Conservation (phyloP, 148 eudicot genomes). For the Vaccinium corymbosum region DNA sequence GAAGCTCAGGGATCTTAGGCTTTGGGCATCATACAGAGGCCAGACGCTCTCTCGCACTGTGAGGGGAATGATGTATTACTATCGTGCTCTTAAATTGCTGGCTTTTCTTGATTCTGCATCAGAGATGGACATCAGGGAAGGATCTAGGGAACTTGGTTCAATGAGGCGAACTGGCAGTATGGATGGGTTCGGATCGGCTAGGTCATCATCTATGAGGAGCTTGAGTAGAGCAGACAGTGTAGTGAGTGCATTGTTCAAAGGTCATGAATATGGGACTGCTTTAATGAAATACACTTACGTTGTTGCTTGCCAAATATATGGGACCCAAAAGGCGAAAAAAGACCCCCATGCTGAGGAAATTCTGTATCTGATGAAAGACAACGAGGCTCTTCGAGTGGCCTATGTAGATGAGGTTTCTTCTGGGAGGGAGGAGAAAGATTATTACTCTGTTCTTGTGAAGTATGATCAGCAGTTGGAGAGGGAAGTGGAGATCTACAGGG, state of each 20-base stretch:
- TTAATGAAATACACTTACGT: constrained; percentile 56
- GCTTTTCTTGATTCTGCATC: constrained; percentile 97
- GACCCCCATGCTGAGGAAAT: constrained; percentile 91
- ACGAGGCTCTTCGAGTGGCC: constrained; percentile 94
- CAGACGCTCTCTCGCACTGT: constrained; percentile 92
- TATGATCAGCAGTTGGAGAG: constrained; percentile 69
- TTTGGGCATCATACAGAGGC: constrained; percentile 94
- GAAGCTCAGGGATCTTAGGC: constrained; percentile 61
- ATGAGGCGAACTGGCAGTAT: constrained; percentile 44
- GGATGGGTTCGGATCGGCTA: constrained; percentile 42
- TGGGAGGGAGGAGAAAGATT: constrained; percentile 62
- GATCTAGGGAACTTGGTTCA: constrained; percentile 59
- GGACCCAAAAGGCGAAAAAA: constrained; percentile 47
- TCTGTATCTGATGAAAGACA: constrained; percentile 62
- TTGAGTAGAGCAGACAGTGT: constrained; percentile 46
- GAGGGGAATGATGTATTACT: constrained; percentile 98
- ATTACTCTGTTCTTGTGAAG: constrained; percentile 90
- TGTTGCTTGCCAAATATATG: constrained; percentile 59
- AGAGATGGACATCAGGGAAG: constrained; percentile 89
- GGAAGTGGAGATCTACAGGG: constrained; percentile 89
- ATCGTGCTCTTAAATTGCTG: constrained; percentile 87
- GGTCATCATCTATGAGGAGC: constrained; percentile 39
- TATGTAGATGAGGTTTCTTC: constrained; percentile 77
- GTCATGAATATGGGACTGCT: constrained; percentile 53
- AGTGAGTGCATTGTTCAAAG: constrained; percentile 39